A percentile compares a stretch with the other conserved stretches of the same genome.
These are phyloP conservation scores for Colletotrichum simmondsii DNA, from an alignment of 2,329 filamentous ascomycete genomes.

Conservation along the genomic window DNA sequence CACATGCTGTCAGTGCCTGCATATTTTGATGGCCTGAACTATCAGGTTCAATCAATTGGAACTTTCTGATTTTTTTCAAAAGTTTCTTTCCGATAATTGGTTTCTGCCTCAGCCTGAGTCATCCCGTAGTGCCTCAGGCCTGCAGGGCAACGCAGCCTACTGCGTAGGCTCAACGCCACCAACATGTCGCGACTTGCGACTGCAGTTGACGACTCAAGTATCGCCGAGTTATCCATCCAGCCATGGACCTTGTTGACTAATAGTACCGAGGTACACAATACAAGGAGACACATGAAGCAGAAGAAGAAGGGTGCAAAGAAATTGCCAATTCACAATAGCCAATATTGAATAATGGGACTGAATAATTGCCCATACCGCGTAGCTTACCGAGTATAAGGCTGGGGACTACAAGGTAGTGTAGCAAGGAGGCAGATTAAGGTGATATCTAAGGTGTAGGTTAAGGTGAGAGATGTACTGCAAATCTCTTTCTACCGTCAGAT, in stretches of 20 bases:
- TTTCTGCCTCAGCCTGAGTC: slow-evolving; percentile 7
- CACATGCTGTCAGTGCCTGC: slow-evolving; percentile 15
- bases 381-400: not conserved
- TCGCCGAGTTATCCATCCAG: not conserved
- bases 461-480: slow-evolving; percentile 27
- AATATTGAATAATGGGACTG: not conserved
- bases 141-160: not conserved
- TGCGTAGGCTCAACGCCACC: slow-evolving; percentile 4
- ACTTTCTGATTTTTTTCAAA: slow-evolving; percentile 1
- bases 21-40: slow-evolving; percentile 1
- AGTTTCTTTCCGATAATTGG: not conserved
- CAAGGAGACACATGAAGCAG: not conserved
- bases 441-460: slow-evolving; percentile 27
- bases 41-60: not conserved
- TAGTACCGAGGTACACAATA: not conserved
- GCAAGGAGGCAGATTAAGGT: slow-evolving; percentile 8
- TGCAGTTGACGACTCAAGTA: not conserved
- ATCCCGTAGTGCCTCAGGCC: not conserved
- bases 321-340: not conserved
- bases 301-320: not conserved
- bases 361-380: too few relatives aligned
- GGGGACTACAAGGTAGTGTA: not conserved
- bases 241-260: not conserved
- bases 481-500: slow-evolving; percentile 16
- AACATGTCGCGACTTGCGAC: not conserved